Conservation (phyloP, 108 stramenopile genomes). For the Cyclotella sp. region DNA sequence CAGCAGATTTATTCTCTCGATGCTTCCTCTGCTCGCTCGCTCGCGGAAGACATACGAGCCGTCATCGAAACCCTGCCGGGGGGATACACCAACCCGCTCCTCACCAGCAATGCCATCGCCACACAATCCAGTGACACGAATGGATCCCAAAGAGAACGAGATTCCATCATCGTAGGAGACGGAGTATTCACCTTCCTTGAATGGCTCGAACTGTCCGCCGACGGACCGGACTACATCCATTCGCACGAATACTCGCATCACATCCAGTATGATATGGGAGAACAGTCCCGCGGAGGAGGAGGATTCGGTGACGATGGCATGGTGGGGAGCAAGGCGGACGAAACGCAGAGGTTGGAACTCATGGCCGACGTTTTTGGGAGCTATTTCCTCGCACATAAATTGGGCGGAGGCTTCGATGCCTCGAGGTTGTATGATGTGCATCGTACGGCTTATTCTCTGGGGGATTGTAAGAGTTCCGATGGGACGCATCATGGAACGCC, state of each 20-base stretch:
- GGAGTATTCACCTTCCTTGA: slow-evolving; percentile 42
- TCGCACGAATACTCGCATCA: slow-evolving; percentile 46
- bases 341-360: slow-evolving; percentile 33
- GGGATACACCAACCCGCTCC: slow-evolving; percentile 37
- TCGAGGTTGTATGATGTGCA: slow-evolving; percentile 14
- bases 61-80: slow-evolving; percentile 26
- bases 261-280: slow-evolving; percentile 39
- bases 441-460: slow-evolving; percentile 38
- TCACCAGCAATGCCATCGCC: slow-evolving; percentile 44
- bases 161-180: slow-evolving; percentile 41
- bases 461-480: slow-evolving; percentile 30
- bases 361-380: slow-evolving; percentile 49
- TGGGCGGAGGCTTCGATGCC: slow-evolving; percentile 25
- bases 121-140: slow-evolving; percentile 9
- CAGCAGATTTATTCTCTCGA: slow-evolving; percentile 37
- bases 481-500: slow-evolving; percentile 49
- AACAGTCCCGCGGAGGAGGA: background rate
- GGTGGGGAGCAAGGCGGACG: slow-evolving; percentile 11
- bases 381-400: slow-evolving; percentile 28
- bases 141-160: slow-evolving; percentile 23
- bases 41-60: slow-evolving; percentile 35
- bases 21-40: background rate
- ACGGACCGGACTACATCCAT: slow-evolving; percentile 49
- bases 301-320: background rate
- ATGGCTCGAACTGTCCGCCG: slow-evolving; percentile 19